Evolutionary conservation across 2,329 filamentous ascomycete species (phyloP), one percentile per base, ranked within the genome.

Genomic region (Truncatella angustata): DNA sequence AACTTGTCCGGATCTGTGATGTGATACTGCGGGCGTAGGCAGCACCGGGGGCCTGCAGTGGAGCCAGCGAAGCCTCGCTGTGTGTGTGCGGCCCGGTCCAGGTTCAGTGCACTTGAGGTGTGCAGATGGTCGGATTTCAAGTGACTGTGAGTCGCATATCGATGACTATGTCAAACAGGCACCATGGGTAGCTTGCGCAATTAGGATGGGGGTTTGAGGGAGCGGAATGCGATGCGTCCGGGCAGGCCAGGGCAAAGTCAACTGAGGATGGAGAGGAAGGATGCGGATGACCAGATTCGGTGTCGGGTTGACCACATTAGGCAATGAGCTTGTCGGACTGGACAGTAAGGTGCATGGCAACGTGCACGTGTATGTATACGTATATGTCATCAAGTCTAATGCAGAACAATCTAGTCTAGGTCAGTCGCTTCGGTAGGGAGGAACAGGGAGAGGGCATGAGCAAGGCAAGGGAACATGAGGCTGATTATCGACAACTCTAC

Each of bases 221-320:
- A n/a, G n/a, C n/a, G n/a, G n/a, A n/a, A n/a, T n/a, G n/a, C n/a
- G n/a, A n/a, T n/a, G n/a, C n/a, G n/a, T n/a, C n/a, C n/a, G n/a
- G n/a, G n/a, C n/a, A n/a, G n/a, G n/a, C n/a, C n/a, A n/a, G n/a
- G n/a, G n/a, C n/a, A n/a, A n/a, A n/a, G n/a, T n/a, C n/a, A n/a
- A n/a, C n/a, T n/a, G n/a, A n/a, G n/a, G 21, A 24, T 16, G 40
- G 40, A 21, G 24, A 6, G 14, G 50, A 36, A 28, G 24, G 34
- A 26, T 39, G 42, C 50, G 50, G 36, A 42, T 52, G 36, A 32
- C 50, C 50, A 37, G 50, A 42, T 48, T 52, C 35, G 50, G 50
- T 16, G 40, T 44, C 18, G 20, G 34, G 35, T 20, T 20, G 45
- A 34, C 20, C 46, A 42, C 26, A 52, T 47, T 36, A 40, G 44